Evolutionary conservation across 2,329 filamentous ascomycete genomes (phyloP).

Genomic region (Proliferodiscus dingleyae): DNA sequence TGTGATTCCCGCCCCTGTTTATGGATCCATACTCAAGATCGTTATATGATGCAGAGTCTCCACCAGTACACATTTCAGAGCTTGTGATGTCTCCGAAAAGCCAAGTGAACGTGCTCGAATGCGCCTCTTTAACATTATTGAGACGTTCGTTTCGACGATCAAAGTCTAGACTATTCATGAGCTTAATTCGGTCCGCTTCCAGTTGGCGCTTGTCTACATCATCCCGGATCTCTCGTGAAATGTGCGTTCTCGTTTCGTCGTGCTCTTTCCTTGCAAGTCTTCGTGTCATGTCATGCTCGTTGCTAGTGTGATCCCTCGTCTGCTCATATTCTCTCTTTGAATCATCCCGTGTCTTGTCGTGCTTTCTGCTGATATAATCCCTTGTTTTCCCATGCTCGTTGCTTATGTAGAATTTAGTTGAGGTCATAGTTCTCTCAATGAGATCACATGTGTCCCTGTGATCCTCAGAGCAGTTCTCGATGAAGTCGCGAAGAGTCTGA

Average conservation of each 20-base stretch:
- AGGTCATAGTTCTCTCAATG: not conserved
- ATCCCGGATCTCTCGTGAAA: not conserved
- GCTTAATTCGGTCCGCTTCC: not conserved
- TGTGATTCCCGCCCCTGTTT: no score
- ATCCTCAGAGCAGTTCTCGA: not conserved
- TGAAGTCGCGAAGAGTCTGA: not conserved
- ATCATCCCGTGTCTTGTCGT: not conserved
- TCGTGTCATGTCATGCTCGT: no score
- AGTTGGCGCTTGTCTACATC: not conserved
- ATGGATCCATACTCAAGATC: not conserved
- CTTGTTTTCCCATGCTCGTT: not conserved
- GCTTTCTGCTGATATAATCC: not conserved
- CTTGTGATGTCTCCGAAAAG: not conserved
- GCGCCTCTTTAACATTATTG: not conserved
- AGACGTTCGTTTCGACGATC: not conserved
- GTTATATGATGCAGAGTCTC: not conserved
- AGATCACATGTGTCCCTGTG: not conserved
- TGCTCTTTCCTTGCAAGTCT: no score
- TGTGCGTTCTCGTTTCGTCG: no score
- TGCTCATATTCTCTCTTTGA: not conserved
- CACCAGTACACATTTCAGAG: not conserved
- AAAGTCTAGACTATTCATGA: constrained; percentile 1
- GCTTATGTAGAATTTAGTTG: not conserved
- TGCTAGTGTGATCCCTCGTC: no score
- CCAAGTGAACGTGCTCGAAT: not conserved